These are phyloP conservation scores for Fusarium sulawesiense DNA, from an alignment of 2,329 filamentous ascomycete species.

Conservation along the genomic window DNA sequence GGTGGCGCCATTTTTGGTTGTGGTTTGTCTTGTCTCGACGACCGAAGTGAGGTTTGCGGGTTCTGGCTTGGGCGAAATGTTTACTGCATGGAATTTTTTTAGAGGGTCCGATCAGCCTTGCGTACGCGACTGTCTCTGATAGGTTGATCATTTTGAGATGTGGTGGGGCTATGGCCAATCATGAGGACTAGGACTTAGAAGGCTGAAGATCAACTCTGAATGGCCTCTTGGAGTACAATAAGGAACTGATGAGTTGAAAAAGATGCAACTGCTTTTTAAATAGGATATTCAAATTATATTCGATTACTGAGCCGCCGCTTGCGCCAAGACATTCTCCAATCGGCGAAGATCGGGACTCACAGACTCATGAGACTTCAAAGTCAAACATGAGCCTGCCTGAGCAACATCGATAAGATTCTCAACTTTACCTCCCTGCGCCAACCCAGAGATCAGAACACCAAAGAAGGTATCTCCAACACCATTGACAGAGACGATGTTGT, in stretches of 20 bases:
- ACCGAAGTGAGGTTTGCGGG: constrained; percentile 26
- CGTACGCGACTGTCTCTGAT: constrained; percentile 27
- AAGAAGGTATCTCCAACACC: constrained; percentile 94
- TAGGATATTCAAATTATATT: neutral
- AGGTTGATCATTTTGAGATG: constrained; percentile 15
- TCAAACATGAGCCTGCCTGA: constrained; percentile 83
- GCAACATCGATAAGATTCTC: constrained; percentile 79
- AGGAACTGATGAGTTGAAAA: neutral
- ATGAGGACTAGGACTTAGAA: constrained; percentile 5
- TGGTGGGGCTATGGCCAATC: constrained; percentile 35
- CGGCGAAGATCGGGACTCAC: constrained; percentile 71
- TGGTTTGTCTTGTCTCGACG: constrained; percentile 11
- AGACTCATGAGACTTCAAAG: constrained; percentile 78
- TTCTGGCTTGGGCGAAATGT: constrained; percentile 38
- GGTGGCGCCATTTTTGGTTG: constrained; percentile 49
- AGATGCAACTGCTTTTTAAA: neutral
- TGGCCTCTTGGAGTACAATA: constrained; percentile 26
- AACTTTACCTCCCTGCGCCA: constrained; percentile 69
- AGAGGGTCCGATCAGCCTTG: constrained; percentile 48
- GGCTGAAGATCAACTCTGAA: constrained; percentile 33
- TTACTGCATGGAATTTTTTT: constrained; percentile 48
- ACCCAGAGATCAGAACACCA: constrained; percentile 82
- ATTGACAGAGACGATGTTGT: constrained; percentile 88
- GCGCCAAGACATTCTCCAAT: constrained; percentile 56
- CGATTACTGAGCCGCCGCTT: constrained; percentile 35